Conservation (phyloP, 352 stramenopile genomes). For the Blastocystis sp. region DNA sequence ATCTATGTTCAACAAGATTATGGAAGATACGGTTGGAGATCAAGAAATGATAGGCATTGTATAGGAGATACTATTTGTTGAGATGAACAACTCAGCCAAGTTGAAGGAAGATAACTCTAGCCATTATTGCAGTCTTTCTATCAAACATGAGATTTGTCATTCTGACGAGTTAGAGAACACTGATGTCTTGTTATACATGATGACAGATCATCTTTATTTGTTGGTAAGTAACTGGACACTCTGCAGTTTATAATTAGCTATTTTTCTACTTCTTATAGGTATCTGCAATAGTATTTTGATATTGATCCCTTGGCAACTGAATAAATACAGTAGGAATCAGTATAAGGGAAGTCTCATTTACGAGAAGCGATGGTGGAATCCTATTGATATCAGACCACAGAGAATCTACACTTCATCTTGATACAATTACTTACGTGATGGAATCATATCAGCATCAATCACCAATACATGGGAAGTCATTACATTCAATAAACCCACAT, state of each 20-base stretch:
- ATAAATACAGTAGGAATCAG: slow-evolving; percentile 4
- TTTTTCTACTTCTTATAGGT: too few relatives aligned
- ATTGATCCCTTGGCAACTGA: background rate
- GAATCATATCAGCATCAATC: background rate
- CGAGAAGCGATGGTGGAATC: background rate
- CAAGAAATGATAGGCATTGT: background rate
- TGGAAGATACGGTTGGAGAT: background rate
- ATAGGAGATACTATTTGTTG: background rate
- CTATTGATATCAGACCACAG: too few relatives aligned
- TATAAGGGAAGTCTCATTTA: background rate
- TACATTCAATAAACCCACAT: background rate
- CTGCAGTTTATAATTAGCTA: too few relatives aligned
- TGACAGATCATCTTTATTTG: background rate
- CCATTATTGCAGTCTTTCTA: background rate
- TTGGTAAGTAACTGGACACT: too few relatives aligned
- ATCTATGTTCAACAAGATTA: background rate
- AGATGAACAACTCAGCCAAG: background rate
- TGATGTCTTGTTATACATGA: background rate
- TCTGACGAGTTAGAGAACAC: background rate
- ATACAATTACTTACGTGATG: background rate
- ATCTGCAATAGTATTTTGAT: too few relatives aligned
- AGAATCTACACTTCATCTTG: too few relatives aligned
- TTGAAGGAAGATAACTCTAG: background rate
- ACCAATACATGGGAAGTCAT: slow-evolving; percentile 1
- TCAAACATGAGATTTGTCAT: background rate